Conservation (phyloP, 805 yeast species). For the Zygoascus flipseniorum region DNA sequence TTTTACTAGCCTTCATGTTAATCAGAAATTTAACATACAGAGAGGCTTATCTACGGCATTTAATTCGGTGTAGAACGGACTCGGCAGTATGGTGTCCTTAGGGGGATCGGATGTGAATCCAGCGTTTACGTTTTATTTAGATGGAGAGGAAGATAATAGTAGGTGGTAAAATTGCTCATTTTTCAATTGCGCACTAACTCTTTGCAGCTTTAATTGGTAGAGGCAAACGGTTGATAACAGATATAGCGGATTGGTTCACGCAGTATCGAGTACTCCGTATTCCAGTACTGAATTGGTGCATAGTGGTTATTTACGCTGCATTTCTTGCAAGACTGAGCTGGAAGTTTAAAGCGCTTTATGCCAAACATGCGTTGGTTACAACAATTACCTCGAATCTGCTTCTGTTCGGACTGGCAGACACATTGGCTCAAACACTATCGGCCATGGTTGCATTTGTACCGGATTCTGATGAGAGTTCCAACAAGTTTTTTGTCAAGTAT, state of each 20-base stretch:
- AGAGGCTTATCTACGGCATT: too few species aligned
- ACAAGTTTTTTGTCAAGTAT: conserved; percentile 16
- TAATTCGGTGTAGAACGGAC: too few species aligned
- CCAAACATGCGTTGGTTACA: conserved; percentile 59
- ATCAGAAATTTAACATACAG: neutral
- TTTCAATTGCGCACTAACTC: neutral
- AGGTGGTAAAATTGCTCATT: neutral
- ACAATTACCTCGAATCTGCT: conserved; percentile 73
- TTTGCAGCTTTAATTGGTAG: neutral
- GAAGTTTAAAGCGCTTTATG: conserved; percentile 36
- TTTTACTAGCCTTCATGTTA: neutral
- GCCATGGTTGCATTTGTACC: conserved; percentile 27
- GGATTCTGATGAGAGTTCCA: conserved; percentile 9
- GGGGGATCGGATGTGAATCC: neutral
- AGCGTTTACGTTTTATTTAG: conserved; percentile 1
- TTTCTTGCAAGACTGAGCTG: conserved; percentile 27
- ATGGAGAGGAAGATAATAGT: neutral
- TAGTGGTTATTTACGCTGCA: conserved; percentile 24
- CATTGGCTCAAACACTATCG: conserved; percentile 70
- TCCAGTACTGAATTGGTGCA: conserved; percentile 30
- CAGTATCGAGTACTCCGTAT: conserved; percentile 22
- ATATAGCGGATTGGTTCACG: conserved; percentile 19
- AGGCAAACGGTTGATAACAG: conserved; percentile 1
- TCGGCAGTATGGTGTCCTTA: neutral
- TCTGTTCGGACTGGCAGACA: conserved; percentile 83